These are phyloP conservation scores for Sclerotinia trifoliorum DNA, from an alignment of 2,329 filamentous ascomycete species.

Conservation along the genomic window DNA sequence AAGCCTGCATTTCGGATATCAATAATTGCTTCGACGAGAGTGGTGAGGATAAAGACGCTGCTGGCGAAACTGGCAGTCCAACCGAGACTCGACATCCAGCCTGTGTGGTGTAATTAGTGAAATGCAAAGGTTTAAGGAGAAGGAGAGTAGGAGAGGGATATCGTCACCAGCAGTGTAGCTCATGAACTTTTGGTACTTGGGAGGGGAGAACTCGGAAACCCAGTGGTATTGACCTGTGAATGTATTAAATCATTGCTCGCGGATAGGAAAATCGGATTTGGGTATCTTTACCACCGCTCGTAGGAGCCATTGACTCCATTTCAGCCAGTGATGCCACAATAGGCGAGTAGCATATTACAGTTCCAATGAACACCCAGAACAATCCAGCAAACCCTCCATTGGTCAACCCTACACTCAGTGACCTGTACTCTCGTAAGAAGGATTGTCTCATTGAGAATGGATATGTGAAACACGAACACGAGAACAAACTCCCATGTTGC, in stretches of 20 bases:
- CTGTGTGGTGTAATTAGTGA: conserved; percentile 31
- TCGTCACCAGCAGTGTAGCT: conserved; percentile 50
- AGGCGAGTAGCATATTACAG: conserved; percentile 37
- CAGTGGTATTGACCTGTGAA: conserved; percentile 57
- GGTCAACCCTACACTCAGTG: conserved; percentile 38
- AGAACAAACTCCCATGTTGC: conserved; percentile 47
- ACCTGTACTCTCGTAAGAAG: conserved; percentile 17
- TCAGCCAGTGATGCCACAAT: conserved; percentile 35
- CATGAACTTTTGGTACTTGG: conserved; percentile 50
- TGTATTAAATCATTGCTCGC: conserved; percentile 40
- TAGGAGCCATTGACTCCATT: conserved; percentile 36
- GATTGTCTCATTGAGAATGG: neutral
- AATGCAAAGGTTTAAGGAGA: neutral
- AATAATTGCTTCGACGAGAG: conserved; percentile 46
- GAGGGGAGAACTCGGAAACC: conserved; percentile 54
- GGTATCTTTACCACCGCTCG: conserved; percentile 27
- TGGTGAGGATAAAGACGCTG: conserved; percentile 45
- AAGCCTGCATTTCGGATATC: conserved; percentile 41
- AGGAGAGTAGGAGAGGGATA: neutral
- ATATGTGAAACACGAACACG: conserved; percentile 33
- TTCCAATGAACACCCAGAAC: conserved; percentile 44
- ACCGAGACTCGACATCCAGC: conserved; percentile 48
- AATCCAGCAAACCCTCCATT: conserved; percentile 40
- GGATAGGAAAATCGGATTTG: too few species aligned
- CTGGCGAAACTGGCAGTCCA: conserved; percentile 47